Evolutionary conservation across 2,329 filamentous ascomycete species (phyloP), one percentile per base, ranked within the genome.

Genomic region (Pseudogymnoascus sp.): DNA sequence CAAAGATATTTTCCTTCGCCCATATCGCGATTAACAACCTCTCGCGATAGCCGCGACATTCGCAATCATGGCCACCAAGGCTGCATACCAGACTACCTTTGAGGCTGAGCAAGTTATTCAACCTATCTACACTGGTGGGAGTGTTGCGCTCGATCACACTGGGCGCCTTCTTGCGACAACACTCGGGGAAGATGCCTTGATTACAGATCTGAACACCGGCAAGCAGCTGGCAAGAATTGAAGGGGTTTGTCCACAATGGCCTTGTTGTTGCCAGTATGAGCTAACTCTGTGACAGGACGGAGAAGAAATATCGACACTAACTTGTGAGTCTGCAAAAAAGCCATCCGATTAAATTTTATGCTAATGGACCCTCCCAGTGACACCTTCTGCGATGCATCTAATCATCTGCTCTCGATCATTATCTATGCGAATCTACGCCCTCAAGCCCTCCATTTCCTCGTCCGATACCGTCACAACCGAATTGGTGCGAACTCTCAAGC

Each of bases 401-500:
- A 86, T 96, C 67, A 79, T 95, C 69, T 97, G 92, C 78, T 99
- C 94, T 16, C 87, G 93, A 68, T 97, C 93, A n/a, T 81, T 97
- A 62, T 92, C 92, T 5, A 95, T 97, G 92, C 89, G 90, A 72
- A 92, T 97, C 68, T 97, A 91, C 77, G 78, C 88, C 16, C 80
- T 99, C 25, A 81, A 82, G 61, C 78, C 80, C 25, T 84, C 84
- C 18, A 78, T 78, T 62, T 74, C 79, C 28, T 79, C 83, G 18
- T 80, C 83, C 38, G 79, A 79, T 56, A 76, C 79, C 4, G 81
- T 92, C 65, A 83, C 87, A 62, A 76, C 86, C 18, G 85, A 87
- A 60, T 84, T 95, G 14, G 74, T 90, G 14, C 86, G 92, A 69
- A 92, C 91, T 2, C 76, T 97, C 33, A 97, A 96, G 74, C 92